phyloP scores from a whole-genome alignment of 2,329 filamentous ascomycete genomes.

The Aspergillus ibericus region DNA sequence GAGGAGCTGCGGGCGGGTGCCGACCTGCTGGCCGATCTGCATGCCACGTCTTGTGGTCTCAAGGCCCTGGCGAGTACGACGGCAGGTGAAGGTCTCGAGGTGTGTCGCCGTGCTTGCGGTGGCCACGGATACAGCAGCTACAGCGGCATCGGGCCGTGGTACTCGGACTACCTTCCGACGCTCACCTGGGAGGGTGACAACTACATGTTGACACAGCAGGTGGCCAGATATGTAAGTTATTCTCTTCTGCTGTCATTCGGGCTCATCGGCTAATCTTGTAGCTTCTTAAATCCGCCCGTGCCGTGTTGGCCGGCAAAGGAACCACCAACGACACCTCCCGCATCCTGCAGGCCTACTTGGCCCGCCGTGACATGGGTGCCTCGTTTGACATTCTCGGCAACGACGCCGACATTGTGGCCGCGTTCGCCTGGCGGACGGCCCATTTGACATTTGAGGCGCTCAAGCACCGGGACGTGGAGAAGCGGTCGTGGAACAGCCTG shows the following conservation, averaged over 20 bases:
- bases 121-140: slow-evolving; percentile 76
- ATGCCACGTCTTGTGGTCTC: slow-evolving; percentile 73
- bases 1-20: slow-evolving; percentile 67
- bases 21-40: slow-evolving; percentile 70
- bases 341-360: slow-evolving; percentile 65
- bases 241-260: not conserved
- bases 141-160: slow-evolving; percentile 73
- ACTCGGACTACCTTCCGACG: slow-evolving; percentile 72
- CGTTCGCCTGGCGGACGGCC: slow-evolving; percentile 73
- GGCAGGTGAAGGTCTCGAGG: slow-evolving; percentile 72
- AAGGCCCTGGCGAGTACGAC: slow-evolving; percentile 72
- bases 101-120: slow-evolving; percentile 72
- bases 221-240: slow-evolving; percentile 63
- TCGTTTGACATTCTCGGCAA: slow-evolving; percentile 72
- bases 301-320: slow-evolving; percentile 64
- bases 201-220: slow-evolving; percentile 80
- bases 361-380: slow-evolving; percentile 67
- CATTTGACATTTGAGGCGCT: slow-evolving; percentile 74
- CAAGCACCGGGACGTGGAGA: slow-evolving; percentile 71
- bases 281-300: slow-evolving; percentile 72
- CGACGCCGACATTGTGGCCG: slow-evolving; percentile 69
- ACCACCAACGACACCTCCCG: slow-evolving; percentile 67
- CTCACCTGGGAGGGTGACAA: slow-evolving; percentile 76
- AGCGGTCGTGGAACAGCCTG: slow-evolving; percentile 74
- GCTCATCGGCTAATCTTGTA: slow-evolving; percentile 25